Evolutionary conservation across 371 early-diverging fungal species (phyloP), one percentile per base, ranked within the genome.

Genomic region (Smittium culicis): DNA sequence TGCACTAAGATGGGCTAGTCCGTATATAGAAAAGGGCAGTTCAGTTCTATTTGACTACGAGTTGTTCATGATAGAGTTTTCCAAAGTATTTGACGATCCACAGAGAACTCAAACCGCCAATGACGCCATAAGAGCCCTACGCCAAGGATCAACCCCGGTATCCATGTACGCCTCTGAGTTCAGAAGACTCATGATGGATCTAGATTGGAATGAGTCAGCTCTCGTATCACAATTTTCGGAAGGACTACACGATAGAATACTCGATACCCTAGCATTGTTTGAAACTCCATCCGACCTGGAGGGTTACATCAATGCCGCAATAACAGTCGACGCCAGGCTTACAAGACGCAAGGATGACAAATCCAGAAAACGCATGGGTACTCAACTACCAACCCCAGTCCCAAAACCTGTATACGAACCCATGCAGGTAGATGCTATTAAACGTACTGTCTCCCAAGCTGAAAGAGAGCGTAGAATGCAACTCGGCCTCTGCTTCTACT

Each of bases 101-200:
- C 60, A 59, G n/a, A 5, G 60, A 14, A n/a, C 5, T 5, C 5
- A 59, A 14, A 59, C 60, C 11, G 60, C 60, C 60, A 59, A 59
- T n/a, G 60, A 59, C 31, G 60, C 60, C 31, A 32, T 59, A 5
- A 59, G 60, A n/a, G 5, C 60, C 11, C 60, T 59, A 5, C 5
- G 31, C 5, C 60, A 59, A 32, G 60, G 60, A 11, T 11, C 5
- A 27, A 16, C 5, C 5, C 27, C 63, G 20, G 63, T 33, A 34
- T n/a, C 63, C 17, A 63, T 5, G 5, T 63, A 63, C 35, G 63
- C 63, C 2, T 63, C 63, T 5, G 63, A 31, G 2, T 63, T 63
- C n/a, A 5, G 45, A 5, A 5, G 11, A 5, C 45, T 45, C 45
- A 20, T 20, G 11, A 45, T 45, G 20, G 45, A 45, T 20, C 45